Evolutionary conservation across 1,284 basidiomycete genomes (phyloP).

Genomic region (Sphaerobolus stellatus): DNA sequence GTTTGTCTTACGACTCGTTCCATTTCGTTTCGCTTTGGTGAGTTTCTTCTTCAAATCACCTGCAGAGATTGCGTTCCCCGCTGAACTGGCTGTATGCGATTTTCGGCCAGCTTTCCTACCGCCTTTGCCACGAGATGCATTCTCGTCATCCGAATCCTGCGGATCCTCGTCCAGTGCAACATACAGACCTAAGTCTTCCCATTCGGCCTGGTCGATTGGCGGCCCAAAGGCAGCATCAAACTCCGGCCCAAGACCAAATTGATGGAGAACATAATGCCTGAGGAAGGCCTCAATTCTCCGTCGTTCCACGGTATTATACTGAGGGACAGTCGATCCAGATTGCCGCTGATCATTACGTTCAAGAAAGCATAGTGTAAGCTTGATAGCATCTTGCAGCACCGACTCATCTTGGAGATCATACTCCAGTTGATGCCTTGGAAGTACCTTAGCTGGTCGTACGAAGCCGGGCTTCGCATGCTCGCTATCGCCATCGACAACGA

Average conservation of each 20-base stretch:
- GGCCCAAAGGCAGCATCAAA: conserved; percentile 75
- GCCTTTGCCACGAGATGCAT: conserved; percentile 22
- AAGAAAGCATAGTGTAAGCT: conserved; percentile 87
- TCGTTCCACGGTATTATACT: conserved; percentile 77
- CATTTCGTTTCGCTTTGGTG: conserved; percentile 51
- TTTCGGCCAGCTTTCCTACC: conserved; percentile 28
- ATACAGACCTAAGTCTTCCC: conserved; percentile 37
- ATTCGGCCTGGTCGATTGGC: conserved; percentile 53
- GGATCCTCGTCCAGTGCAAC: conserved; percentile 45
- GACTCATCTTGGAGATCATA: conserved; percentile 78
- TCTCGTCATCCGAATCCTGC: conserved; percentile 41
- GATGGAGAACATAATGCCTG: conserved; percentile 78
- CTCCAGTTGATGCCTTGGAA: conserved; percentile 71
- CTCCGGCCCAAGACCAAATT: conserved; percentile 75
- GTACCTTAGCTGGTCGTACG: conserved; percentile 30
- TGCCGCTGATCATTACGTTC: conserved; percentile 52
- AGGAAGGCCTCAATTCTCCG: conserved; percentile 85
- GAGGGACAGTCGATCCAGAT: conserved; percentile 50
- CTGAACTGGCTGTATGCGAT: too few species aligned
- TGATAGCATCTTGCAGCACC: conserved; percentile 86
- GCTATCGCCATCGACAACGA: conserved; percentile 29
- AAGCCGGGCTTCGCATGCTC: conserved; percentile 23
- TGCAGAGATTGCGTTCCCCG: conserved; percentile 48
- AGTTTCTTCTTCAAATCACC: conserved; percentile 78
- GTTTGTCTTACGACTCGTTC: neutral